phyloP scores from a whole-genome alignment of 78 protist genomes.

The Blattamonas nauphoetae region DNA sequence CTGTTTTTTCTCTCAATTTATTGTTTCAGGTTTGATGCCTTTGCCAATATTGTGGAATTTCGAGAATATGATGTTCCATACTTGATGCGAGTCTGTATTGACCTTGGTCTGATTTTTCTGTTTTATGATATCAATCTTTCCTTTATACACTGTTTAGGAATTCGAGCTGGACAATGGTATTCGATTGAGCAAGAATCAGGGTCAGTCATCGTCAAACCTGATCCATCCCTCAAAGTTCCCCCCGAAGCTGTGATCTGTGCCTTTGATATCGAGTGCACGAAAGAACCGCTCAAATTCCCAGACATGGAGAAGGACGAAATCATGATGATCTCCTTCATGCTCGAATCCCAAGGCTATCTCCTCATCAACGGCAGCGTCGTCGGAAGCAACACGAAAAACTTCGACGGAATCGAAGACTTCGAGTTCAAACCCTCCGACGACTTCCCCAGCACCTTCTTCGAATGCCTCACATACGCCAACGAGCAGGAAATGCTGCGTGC shows the following conservation, averaged over 20 bases:
- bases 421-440: not conserved
- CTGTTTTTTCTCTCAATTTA: no score
- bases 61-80: constrained; percentile 96
- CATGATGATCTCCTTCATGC: constrained; percentile 96
- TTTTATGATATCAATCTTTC: not conserved
- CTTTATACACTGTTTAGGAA: not conserved
- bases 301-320: constrained; percentile 50
- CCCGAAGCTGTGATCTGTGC: constrained; percentile 81
- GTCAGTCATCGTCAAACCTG: not conserved
- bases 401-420: not conserved
- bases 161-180: not conserved
- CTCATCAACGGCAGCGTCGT: not conserved
- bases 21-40: no score
- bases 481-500: not conserved
- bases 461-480: not conserved
- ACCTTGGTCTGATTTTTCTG: constrained; percentile 28
- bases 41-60: constrained; percentile 49
- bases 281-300: constrained; percentile 90
- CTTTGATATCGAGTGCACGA: constrained; percentile 95
- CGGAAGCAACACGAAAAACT: no score
- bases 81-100: constrained; percentile 80
- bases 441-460: not conserved
- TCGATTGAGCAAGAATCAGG: not conserved
- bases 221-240: not conserved
- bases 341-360: constrained; percentile 40